Conservation (phyloP, 495 filamentous ascomycete species). For the Lophiostoma macrostomum region DNA sequence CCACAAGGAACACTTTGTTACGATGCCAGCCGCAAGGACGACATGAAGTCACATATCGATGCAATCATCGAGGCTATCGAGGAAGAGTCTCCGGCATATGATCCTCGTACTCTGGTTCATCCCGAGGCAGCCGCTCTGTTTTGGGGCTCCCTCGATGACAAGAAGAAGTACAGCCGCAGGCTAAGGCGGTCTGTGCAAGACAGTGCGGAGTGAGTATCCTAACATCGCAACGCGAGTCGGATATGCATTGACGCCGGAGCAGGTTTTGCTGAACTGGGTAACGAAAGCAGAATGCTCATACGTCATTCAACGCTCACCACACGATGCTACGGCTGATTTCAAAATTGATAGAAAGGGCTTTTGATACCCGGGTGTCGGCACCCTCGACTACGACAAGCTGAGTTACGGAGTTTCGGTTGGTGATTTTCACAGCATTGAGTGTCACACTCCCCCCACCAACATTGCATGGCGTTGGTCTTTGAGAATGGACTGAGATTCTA, state of each 20-base stretch:
- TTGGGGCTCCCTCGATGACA: constrained; percentile 77
- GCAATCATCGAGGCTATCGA: constrained; percentile 80
- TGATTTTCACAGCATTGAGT: too few relatives aligned
- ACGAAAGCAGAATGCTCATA: background rate
- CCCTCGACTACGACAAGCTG: background rate
- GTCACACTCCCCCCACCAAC: too few relatives aligned
- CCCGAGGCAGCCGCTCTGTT: constrained; percentile 81
- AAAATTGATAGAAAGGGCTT: constrained; percentile 11
- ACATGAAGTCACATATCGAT: constrained; percentile 79
- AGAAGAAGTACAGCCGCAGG: constrained; percentile 78
- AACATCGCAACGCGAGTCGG: background rate
- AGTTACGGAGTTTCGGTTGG: constrained; percentile 7
- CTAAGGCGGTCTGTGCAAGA: constrained; percentile 61
- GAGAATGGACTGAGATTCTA: too few relatives aligned
- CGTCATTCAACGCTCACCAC: constrained; percentile 3
- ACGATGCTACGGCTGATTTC: background rate
- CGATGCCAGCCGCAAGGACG: constrained; percentile 67
- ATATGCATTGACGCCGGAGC: background rate
- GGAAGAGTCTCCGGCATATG: constrained; percentile 82
- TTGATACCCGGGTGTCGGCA: constrained; percentile 24
- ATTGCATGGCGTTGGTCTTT: too few relatives aligned
- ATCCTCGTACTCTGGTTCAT: constrained; percentile 85
- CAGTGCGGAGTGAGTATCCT: constrained; percentile 51
- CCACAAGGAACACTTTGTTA: constrained; percentile 79
- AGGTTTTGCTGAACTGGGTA: background rate